Base-by-base conservation (phyloP, 805 yeast genomes). In the Candida dajiaensis region DNA sequence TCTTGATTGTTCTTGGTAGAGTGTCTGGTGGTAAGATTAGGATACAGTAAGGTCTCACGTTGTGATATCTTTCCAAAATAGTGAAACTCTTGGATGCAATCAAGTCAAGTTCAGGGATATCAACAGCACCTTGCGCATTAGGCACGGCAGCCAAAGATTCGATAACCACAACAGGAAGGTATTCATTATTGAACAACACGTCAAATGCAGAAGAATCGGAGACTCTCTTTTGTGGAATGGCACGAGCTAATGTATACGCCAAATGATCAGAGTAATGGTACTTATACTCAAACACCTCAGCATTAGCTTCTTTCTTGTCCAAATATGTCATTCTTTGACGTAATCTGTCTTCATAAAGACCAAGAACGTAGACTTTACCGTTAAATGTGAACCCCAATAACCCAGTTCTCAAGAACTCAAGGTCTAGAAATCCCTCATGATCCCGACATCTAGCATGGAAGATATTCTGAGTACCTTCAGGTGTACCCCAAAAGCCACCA, bases 131-230 rank as follows among this genome's bases (percentile, higher is more conserved):
- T 13, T 52, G 50, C 40, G 26, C 55, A 44, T 51, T 50, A n/a
- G 70, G 58, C 16, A 57, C 57, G 4, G 81, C 83, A 28, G 74
- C 57, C 1, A 78, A 68, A 29, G 92, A 81, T 61, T 94, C 99
- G 19, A 94, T 78, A 2, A 92, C 80, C 6, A 90, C 85, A 5
- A 89, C 89, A 0, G 96, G 87, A 22, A 92, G 70, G 58, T 85
- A 84, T 58, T 89, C 96, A 43, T 57, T 56, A 38, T 85, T 89
- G 42, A 86, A 77, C 48, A 76, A 77, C 3, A 88, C 76, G 58
- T 94, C 97, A 65, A 94, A 94, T 18, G 94, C 89, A 1, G 97
- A 84, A 51, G 96, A 88, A 57, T 94, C 99, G 44, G 82, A 83
- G 0, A 90, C 83, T 38, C 85, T 83, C 21, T 89, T 77, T 33